These are phyloP conservation scores for Syzygium syzygioides DNA, from an alignment of 441 rosid species.

Conservation along the genomic window DNA sequence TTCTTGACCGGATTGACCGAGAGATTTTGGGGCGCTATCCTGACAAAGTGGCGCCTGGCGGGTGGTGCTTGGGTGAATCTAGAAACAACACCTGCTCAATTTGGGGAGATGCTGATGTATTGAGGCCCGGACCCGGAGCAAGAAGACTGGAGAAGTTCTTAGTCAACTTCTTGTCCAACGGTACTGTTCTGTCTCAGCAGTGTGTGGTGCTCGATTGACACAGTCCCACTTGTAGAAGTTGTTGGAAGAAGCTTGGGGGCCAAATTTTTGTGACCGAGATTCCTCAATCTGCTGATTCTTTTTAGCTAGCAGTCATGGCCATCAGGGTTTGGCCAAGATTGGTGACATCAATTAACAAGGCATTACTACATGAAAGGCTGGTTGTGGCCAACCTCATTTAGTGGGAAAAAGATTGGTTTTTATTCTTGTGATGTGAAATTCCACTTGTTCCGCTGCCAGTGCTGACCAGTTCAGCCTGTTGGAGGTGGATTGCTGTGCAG, in stretches of 20 bases:
- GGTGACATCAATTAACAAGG: background rate
- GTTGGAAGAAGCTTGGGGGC: background rate
- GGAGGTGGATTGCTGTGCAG: background rate
- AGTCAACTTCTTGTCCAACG: conserved; percentile 46
- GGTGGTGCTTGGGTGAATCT: conserved; percentile 87
- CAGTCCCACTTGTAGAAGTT: background rate
- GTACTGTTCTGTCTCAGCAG: conserved; percentile 46
- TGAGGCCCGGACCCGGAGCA: conserved; percentile 79
- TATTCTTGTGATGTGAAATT: background rate
- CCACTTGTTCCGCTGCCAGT: background rate
- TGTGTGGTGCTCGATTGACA: conserved; percentile 23
- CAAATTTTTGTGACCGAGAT: background rate
- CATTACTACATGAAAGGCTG: background rate
- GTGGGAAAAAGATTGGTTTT: background rate
- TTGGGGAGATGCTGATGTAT: conserved; percentile 85
- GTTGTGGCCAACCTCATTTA: background rate
- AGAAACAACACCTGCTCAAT: conserved; percentile 46
- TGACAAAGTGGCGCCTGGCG: conserved; percentile 67
- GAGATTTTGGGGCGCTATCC: conserved; percentile 55
- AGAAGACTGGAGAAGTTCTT: conserved; percentile 64
- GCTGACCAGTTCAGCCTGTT: background rate
- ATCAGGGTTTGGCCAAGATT: background rate
- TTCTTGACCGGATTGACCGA: conserved; percentile 66
- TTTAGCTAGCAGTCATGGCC: background rate
- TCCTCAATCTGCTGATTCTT: background rate